Evolutionary conservation across 2,329 filamentous ascomycete genomes (phyloP), one percentile per base, ranked within the genome.

Genomic region (Leptographium radiaticola): DNA sequence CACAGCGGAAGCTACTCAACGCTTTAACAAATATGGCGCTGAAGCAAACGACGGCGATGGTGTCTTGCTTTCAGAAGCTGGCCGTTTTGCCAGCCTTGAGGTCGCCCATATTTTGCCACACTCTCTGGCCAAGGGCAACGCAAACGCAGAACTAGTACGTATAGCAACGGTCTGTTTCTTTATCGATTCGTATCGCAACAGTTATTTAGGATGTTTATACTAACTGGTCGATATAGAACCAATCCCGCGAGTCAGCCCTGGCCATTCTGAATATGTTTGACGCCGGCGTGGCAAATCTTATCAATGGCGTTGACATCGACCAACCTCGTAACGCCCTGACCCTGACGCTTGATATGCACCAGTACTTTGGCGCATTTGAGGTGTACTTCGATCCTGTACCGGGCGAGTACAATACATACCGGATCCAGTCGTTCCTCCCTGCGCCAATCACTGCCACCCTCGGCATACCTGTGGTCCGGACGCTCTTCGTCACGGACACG

Each of bases 231-330:
- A 4, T 3, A 3, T 16, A 52, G 53, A 51, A 53, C 15, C 25
- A 55, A 55, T 16, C 59, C 55, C 66, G 67, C 56, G 55, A 66
- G 61, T 61, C 63, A 0, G 65, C 67, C 9, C 59, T 72, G 11
- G 59, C 61, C 18, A 66, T 72, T 42, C 64, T 71, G 2, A 68
- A 71, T 33, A 72, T 72, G 68, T 71, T 73, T 55, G 68, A 71
- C 54, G 59, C 50, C 36, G 65, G 63, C 31, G 60, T 66, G 39
- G 60, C 61, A 11, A 59, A 66, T 59, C 52, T 70, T 1, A 70
- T 72, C 49, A 62, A 70, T 45, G 69, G 68, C 49, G 52, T 57
- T 33, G 62, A 71, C 11, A 71, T 73, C 53, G 68, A 73, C 58
- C 63, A 65, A 49, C 67, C 68, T 30, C 57, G 59, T 30, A 73